Base-by-base conservation (phyloP, 345 rosid species). In the Mangifera indica region DNA sequence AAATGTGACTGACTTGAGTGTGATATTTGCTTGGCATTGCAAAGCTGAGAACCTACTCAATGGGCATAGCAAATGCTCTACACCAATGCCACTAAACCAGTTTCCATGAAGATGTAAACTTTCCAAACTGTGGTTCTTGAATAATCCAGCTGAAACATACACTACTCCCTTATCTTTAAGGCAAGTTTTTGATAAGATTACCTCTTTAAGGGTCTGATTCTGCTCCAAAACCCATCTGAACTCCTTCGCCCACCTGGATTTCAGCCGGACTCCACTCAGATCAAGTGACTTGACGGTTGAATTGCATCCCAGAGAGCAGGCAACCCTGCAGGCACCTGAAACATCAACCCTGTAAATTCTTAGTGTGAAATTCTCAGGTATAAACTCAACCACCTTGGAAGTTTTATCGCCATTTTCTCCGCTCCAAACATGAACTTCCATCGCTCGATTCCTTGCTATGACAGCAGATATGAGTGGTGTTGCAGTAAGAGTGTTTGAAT, bases 351-450 rank as follows among this genome's bases (percentile, higher is more conserved):
- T 84, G 84, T 89, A 87, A 61, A 94, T 80, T 74, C 93, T 74
- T 34, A 94, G 85, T 18, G 84, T 85, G 75, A 78, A 75, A 79
- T 78, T 89, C 67, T 80, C 92, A 60, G 97, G 96, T 32, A 80
- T 75, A 73, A 94, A 94, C 81, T 94, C 98, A 51, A 90, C 92
- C 37, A 89, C 86, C 78, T 90, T 94, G n/a, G 92, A 85, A 69
- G 66, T 89, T 76, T 70, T 87, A 55, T 82, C 93, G 29, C 84
- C 83, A 21, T 77, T 83, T 60, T 76, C 90, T 53, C 87, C 90
- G 73, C 84, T 81, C 98, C 98, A 92, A 60, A 92, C 79, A 68
- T 94, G 97, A 73, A 92, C 97, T 73, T 94, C 97, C 88, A 85
- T 88, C 0, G 60, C 81, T 58, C 97, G 81, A 69, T 92, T 94